These are phyloP conservation scores for Lachancea thermotolerans DNA, from an alignment of 805 yeast genomes.

Conservation along the genomic window DNA sequence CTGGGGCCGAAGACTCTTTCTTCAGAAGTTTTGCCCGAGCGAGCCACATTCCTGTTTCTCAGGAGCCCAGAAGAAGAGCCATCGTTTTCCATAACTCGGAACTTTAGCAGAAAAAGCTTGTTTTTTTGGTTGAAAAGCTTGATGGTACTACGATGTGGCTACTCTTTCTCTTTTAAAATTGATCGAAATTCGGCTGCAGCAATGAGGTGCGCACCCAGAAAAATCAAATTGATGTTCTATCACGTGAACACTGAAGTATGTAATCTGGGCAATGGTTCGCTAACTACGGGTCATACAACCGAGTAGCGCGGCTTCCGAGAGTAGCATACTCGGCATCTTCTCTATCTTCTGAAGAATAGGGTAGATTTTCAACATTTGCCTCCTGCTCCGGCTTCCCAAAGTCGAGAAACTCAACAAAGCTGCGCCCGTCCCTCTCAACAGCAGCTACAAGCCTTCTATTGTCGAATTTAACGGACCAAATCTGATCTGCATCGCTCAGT, in stretches of 20 bases:
- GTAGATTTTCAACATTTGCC: background rate
- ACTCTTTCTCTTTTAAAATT: too few species aligned
- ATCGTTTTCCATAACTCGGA: background rate
- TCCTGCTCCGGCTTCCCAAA: slow-evolving; percentile 39
- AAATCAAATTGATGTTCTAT: too few species aligned
- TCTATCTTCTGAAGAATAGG: background rate
- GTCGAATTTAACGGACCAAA: slow-evolving; percentile 93
- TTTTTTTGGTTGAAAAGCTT: background rate
- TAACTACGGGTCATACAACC: too few species aligned
- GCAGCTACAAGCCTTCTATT: slow-evolving; percentile 85
- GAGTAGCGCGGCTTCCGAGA: too few species aligned
- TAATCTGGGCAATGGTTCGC: too few species aligned
- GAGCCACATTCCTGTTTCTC: background rate
- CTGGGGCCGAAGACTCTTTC: slow-evolving; percentile 16
- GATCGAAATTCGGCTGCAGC: too few species aligned
- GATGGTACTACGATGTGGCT: too few species aligned
- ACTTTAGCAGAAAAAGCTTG: background rate
- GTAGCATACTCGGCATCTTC: too few species aligned
- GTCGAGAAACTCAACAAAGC: slow-evolving; percentile 79
- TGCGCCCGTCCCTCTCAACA: slow-evolving; percentile 63
- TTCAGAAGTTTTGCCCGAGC: slow-evolving; percentile 5
- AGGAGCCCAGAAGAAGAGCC: background rate
- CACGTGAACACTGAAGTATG: too few species aligned
- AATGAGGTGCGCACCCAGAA: too few species aligned
- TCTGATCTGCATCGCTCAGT: slow-evolving; percentile 70